These are phyloP conservation scores for Mucor saturninus DNA, from an alignment of 371 early-diverging fungal species.

Conservation along the genomic window DNA sequence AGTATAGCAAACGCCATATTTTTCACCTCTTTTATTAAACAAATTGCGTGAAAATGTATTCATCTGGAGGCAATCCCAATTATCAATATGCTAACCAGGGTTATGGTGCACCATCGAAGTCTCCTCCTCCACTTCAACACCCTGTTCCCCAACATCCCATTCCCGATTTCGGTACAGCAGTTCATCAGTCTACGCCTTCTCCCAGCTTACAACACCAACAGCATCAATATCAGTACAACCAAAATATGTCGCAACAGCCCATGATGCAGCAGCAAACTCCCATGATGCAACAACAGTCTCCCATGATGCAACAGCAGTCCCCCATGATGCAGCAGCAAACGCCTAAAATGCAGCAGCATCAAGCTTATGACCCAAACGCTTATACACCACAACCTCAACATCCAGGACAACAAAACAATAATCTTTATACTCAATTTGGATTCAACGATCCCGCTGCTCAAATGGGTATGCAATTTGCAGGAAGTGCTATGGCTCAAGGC, in stretches of 20 bases:
- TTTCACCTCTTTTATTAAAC: slow-evolving; percentile 1
- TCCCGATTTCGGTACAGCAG: slow-evolving; percentile 59
- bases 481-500: slow-evolving; percentile 88
- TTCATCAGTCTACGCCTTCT: slow-evolving; percentile 57
- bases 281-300: slow-evolving; percentile 20
- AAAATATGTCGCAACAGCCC: slow-evolving; percentile 35
- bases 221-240: slow-evolving; percentile 39
- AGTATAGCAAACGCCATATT: neutral
- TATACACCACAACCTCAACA: slow-evolving; percentile 43
- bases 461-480: slow-evolving; percentile 95
- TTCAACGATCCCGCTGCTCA: slow-evolving; percentile 86
- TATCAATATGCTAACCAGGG: slow-evolving; percentile 27
- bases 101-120: slow-evolving; percentile 35
- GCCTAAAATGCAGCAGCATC: slow-evolving; percentile 26
- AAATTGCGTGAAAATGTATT: slow-evolving; percentile 29
- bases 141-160: slow-evolving; percentile 74
- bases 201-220: slow-evolving; percentile 42
- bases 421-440: slow-evolving; percentile 58
- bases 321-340: slow-evolving; percentile 29
- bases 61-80: slow-evolving; percentile 28
- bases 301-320: slow-evolving; percentile 34
- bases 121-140: slow-evolving; percentile 76
- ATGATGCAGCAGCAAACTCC: slow-evolving; percentile 33
- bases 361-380: slow-evolving; percentile 43
- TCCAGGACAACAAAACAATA: slow-evolving; percentile 20